Conservation (phyloP, 1,284 basidiomycete genomes). For the Ustilago hordei region DNA sequence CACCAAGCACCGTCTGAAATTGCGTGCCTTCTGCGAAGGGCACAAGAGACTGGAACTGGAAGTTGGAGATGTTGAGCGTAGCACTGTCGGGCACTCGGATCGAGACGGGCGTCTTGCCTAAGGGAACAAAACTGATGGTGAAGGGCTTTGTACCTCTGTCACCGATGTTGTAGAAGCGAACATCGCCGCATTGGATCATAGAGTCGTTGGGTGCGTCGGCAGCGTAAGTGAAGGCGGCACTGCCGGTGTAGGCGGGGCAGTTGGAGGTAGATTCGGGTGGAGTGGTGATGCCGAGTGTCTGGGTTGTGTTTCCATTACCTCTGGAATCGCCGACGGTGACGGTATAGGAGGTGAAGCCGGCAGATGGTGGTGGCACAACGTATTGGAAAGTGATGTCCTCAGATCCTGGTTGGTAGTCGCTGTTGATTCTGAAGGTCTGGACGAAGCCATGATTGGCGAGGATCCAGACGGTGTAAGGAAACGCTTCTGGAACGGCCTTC, state of each 20-base stretch:
- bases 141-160: slow-evolving; percentile 52
- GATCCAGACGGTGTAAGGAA: slow-evolving; percentile 58
- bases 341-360: slow-evolving; percentile 39
- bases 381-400: slow-evolving; percentile 55
- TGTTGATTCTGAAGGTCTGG: slow-evolving; percentile 45
- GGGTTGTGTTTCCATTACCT: slow-evolving; percentile 54
- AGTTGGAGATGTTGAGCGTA: slow-evolving; percentile 47
- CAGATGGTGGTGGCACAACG: slow-evolving; percentile 37
- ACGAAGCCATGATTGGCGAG: slow-evolving; percentile 42
- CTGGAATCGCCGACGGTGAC: slow-evolving; percentile 45
- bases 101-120: slow-evolving; percentile 41
- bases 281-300: slow-evolving; percentile 31
- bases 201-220: slow-evolving; percentile 38
- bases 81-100: slow-evolving; percentile 36
- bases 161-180: slow-evolving; percentile 54
- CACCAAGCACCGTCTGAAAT: slow-evolving; percentile 51
- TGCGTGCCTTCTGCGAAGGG: slow-evolving; percentile 52
- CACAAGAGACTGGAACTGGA: slow-evolving; percentile 34
- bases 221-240: slow-evolving; percentile 42
- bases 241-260: slow-evolving; percentile 47
- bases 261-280: slow-evolving; percentile 17
- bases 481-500: slow-evolving; percentile 23
- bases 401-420: slow-evolving; percentile 46
- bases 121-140: slow-evolving; percentile 52
- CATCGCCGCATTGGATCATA: slow-evolving; percentile 51